phyloP scores from a whole-genome alignment of 176 grass and related monocot genomes.

The Triticum urartu region DNA sequence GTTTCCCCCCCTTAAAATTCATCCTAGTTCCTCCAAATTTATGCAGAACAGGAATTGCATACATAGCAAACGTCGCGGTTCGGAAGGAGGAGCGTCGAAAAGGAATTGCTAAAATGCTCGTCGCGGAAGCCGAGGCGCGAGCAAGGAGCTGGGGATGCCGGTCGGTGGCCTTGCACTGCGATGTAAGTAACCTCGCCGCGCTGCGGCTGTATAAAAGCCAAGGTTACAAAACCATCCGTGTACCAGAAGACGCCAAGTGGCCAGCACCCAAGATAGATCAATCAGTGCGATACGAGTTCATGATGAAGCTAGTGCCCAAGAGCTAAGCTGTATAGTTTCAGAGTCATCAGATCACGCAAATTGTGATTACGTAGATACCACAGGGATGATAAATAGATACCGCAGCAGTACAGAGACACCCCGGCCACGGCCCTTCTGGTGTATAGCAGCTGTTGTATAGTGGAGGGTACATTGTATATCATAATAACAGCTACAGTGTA shows the following conservation, averaged over 20 bases:
- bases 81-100: constrained; percentile 61
- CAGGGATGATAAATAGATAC: constrained; percentile 2
- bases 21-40: constrained; percentile 2
- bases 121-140: constrained; percentile 63
- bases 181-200: constrained; percentile 69
- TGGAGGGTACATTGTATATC: constrained; percentile 32
- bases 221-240: constrained; percentile 67
- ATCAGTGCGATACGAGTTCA: constrained; percentile 67
- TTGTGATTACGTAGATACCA: constrained; percentile 15
- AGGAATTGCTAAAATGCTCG: constrained; percentile 82
- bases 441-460: constrained; percentile 30
- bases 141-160: constrained; percentile 77
- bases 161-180: constrained; percentile 80
- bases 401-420: neutral
- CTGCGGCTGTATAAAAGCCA: constrained; percentile 62
- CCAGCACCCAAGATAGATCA: constrained; percentile 62
- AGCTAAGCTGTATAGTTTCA: constrained; percentile 9
- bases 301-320: constrained; percentile 69
- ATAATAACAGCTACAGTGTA: constrained; percentile 6
- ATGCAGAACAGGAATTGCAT: constrained; percentile 81
- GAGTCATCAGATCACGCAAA: neutral
- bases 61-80: constrained; percentile 85
- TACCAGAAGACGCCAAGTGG: constrained; percentile 72
- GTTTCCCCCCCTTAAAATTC: neutral
- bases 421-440: neutral